These are phyloP conservation scores for Gloeostereum incarnatum DNA, from an alignment of 768 basidiomycete species.

Conservation along the genomic window DNA sequence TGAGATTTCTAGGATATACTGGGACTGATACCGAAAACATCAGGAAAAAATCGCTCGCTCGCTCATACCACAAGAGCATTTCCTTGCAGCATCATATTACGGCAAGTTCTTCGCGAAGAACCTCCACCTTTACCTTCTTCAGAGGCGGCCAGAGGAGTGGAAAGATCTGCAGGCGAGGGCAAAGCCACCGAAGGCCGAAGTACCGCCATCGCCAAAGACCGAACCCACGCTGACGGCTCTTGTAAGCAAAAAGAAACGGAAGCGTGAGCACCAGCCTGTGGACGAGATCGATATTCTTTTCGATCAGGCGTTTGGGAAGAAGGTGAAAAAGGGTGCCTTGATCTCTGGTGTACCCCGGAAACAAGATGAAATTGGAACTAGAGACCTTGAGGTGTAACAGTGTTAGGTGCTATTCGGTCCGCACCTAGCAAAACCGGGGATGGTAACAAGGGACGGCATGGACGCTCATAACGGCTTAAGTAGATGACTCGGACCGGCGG, in stretches of 20 bases:
- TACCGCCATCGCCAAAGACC: slow-evolving; percentile 10
- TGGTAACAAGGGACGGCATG: too few relatives aligned
- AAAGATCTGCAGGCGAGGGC: slow-evolving; percentile 53
- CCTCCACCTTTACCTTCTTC: slow-evolving; percentile 69
- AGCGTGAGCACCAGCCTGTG: slow-evolving; percentile 31
- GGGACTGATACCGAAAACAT: slow-evolving; percentile 5
- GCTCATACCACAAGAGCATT: slow-evolving; percentile 60
- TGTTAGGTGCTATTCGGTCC: too few relatives aligned
- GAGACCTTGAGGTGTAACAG: too few relatives aligned
- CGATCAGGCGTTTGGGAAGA: slow-evolving; percentile 44
- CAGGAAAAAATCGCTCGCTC: slow-evolving; percentile 91
- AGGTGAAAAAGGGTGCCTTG: slow-evolving; percentile 34
- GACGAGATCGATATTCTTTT: slow-evolving; percentile 79
- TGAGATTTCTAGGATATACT: slow-evolving; percentile 1
- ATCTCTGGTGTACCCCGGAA: not conserved
- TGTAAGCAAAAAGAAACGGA: slow-evolving; percentile 25
- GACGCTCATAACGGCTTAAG: too few relatives aligned
- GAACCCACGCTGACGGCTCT: not conserved
- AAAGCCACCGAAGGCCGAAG: slow-evolving; percentile 12
- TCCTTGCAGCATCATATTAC: slow-evolving; percentile 68
- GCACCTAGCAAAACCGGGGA: too few relatives aligned
- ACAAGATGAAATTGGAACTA: too few relatives aligned
- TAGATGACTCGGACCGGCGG: too few relatives aligned
- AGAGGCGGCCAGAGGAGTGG: slow-evolving; percentile 82
- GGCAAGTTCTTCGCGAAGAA: slow-evolving; percentile 83